Evolutionary conservation across 1,284 basidiomycete genomes (phyloP).

Genomic region (Macrocystidia cucumis): DNA sequence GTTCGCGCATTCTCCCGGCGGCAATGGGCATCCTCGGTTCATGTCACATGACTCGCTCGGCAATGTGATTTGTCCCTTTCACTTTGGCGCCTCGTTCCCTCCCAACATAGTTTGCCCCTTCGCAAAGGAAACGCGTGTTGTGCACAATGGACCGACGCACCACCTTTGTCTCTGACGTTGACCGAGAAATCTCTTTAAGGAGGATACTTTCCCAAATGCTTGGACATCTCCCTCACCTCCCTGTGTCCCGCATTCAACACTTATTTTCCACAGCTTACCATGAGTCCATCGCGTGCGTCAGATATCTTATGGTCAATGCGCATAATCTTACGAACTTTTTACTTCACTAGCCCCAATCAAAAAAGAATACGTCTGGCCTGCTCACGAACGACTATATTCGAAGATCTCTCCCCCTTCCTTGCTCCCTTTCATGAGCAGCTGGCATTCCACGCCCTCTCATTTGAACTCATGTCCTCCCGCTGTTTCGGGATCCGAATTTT

Average conservation of each 20-base stretch:
- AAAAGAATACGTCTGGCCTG: conserved; percentile 9
- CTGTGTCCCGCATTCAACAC: no score
- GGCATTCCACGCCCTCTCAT: no score
- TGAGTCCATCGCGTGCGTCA: no score
- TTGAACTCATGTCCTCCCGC: no score
- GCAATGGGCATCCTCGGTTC: conserved; percentile 20
- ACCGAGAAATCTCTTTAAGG: not conserved
- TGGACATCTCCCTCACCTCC: no score
- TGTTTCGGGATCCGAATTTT: no score
- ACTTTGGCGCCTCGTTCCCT: conserved; percentile 10
- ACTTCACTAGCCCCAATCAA: conserved; percentile 9
- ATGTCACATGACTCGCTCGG: conserved; percentile 21
- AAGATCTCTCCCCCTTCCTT: conserved; percentile 6
- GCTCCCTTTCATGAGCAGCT: no score
- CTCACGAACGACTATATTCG: conserved; percentile 3
- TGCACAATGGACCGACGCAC: conserved; percentile 5
- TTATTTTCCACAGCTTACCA: no score
- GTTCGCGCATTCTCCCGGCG: conserved; percentile 22
- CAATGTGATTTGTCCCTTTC: conserved; percentile 11
- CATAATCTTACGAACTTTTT: no score
- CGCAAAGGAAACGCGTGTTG: conserved; percentile 14
- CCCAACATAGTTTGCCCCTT: conserved; percentile 11
- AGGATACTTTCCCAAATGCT: no score
- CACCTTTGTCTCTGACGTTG: conserved; percentile 7
- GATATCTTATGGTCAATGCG: no score